A percentile compares a stretch with the other conserved stretches of the same genome.
Evolutionary conservation across 352 stramenopile species (phyloP).

Genomic region (Phytophthora ohioensis): DNA sequence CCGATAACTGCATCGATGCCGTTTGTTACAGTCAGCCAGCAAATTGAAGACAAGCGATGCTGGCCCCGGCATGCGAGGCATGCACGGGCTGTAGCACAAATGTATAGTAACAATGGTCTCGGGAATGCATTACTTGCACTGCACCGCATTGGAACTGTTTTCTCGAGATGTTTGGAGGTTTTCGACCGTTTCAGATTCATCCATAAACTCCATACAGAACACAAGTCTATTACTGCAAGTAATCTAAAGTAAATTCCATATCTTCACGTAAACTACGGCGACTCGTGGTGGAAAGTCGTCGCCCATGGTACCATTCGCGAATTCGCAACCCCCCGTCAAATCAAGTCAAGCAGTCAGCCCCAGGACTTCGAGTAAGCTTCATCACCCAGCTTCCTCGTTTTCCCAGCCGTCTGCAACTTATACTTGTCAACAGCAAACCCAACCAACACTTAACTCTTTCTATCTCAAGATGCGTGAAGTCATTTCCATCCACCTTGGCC

Average conservation of each 20-base stretch:
- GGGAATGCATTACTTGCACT: no score
- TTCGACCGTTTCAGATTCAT: neutral
- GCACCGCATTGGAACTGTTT: no score
- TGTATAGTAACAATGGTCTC: no score
- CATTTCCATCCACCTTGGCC: conserved; percentile 95
- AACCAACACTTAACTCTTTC: neutral
- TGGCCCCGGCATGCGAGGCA: no score
- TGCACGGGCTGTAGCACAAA: no score
- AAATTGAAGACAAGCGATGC: no score
- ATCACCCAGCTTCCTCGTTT: conserved; percentile 76
- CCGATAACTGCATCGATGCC: neutral
- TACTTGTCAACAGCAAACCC: conserved; percentile 1
- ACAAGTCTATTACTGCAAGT: conserved; percentile 3
- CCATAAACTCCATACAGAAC: neutral
- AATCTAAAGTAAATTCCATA: conserved; percentile 10
- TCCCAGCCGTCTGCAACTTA: conserved; percentile 7
- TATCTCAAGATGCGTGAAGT: conserved; percentile 29
- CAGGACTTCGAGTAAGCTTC: conserved; percentile 61
- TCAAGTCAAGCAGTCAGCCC: conserved; percentile 16
- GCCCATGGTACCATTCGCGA: conserved; percentile 22
- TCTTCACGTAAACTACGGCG: conserved; percentile 17
- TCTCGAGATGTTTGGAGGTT: no score
- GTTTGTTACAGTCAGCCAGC: neutral
- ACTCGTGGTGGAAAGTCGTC: neutral
- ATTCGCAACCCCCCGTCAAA: conserved; percentile 21